A percentile compares a stretch with the other conserved stretches of the same genome.
Evolutionary conservation across 495 filamentous ascomycete species (phyloP).

Genomic region (Tuber calosporum): DNA sequence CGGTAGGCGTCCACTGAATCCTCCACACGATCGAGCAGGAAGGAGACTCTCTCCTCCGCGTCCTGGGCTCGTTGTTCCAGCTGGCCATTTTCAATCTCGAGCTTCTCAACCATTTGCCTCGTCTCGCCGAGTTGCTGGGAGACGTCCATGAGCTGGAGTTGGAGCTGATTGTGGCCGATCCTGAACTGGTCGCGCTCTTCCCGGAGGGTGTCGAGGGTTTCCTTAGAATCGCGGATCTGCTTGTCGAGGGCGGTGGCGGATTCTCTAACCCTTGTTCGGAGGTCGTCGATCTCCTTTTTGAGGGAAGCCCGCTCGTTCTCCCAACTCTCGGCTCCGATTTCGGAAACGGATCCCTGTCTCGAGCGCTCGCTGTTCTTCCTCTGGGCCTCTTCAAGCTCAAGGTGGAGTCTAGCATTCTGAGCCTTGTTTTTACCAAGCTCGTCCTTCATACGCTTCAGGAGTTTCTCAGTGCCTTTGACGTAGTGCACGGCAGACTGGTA

Average conservation of each 20-base stretch:
- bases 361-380: slow-evolving; percentile 45
- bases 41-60: slow-evolving; percentile 84
- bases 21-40: slow-evolving; percentile 89
- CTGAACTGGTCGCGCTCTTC: slow-evolving; percentile 61
- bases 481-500: slow-evolving; percentile 99
- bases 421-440: slow-evolving; percentile 82
- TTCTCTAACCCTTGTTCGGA: slow-evolving; percentile 60
- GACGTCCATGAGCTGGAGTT: slow-evolving; percentile 52
- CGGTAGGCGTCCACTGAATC: slow-evolving; percentile 90
- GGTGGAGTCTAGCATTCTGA: slow-evolving; percentile 73
- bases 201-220: slow-evolving; percentile 57
- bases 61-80: slow-evolving; percentile 77
- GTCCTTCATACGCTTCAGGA: slow-evolving; percentile 97
- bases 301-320: slow-evolving; percentile 65
- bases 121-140: slow-evolving; percentile 48
- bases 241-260: slow-evolving; percentile 62
- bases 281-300: slow-evolving; percentile 56
- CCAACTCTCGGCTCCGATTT: slow-evolving; percentile 55
- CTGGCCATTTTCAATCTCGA: slow-evolving; percentile 70
- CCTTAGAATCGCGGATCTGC: slow-evolving; percentile 59
- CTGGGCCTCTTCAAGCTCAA: slow-evolving; percentile 61
- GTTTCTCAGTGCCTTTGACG: slow-evolving; percentile 96
- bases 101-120: slow-evolving; percentile 64
- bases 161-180: slow-evolving; percentile 52
- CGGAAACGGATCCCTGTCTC: slow-evolving; percentile 40